Conservation (phyloP, 805 yeast species). For the Pichia eremophila region DNA sequence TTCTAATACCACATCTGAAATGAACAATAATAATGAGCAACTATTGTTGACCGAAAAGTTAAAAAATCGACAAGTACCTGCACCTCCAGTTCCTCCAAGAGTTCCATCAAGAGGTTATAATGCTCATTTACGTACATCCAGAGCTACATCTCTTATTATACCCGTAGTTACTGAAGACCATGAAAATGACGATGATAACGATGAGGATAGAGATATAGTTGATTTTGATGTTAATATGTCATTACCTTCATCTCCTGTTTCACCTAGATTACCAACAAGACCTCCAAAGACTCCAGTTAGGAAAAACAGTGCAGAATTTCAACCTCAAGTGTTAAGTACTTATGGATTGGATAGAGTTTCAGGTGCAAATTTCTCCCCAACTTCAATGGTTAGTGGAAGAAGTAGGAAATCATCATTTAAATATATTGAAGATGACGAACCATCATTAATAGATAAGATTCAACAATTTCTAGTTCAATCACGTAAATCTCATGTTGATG, state of each 20-base stretch:
- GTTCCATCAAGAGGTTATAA: not conserved
- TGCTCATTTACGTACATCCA: not conserved
- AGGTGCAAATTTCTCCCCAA: constrained; percentile 5
- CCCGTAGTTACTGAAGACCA: constrained; percentile 1
- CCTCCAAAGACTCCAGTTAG: constrained; percentile 3
- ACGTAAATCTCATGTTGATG: constrained; percentile 12
- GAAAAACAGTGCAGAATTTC: not conserved
- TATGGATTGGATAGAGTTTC: constrained; percentile 10
- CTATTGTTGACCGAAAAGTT: not conserved
- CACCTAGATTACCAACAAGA: constrained; percentile 1
- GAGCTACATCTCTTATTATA: constrained; percentile 4
- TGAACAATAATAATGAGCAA: not conserved
- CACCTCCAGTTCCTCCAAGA: not conserved
- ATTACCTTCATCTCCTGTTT: not conserved
- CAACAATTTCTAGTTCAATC: constrained; percentile 7
- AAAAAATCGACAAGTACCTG: not conserved
- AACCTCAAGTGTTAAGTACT: not conserved
- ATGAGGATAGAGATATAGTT: not conserved
- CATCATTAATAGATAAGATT: not conserved
- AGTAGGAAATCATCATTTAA: not conserved
- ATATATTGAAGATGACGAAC: not conserved
- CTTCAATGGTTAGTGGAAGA: not conserved
- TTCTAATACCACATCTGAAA: no score
- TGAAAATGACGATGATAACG: not conserved
- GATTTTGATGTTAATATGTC: not conserved